phyloP scores from a whole-genome alignment of 1,139 yeast genomes.

The Geotrichum macrosporum region DNA sequence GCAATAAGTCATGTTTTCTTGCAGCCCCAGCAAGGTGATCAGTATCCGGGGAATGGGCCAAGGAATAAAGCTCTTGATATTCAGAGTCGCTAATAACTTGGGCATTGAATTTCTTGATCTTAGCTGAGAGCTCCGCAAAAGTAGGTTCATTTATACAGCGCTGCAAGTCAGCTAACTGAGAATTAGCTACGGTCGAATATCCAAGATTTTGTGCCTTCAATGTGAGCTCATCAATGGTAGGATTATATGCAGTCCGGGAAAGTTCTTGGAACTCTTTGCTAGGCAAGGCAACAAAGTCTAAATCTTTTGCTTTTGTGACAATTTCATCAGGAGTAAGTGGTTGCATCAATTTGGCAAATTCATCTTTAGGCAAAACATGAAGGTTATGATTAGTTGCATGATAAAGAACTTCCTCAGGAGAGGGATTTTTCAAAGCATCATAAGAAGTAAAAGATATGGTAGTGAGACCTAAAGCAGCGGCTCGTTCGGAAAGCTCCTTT shows the following conservation, averaged over 20 bases:
- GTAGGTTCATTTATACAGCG: conserved; percentile 21
- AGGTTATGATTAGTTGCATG: conserved; percentile 16
- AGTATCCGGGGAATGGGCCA: conserved; percentile 22
- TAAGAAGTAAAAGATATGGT: conserved; percentile 29
- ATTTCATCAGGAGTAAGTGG: conserved; percentile 29
- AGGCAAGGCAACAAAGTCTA: conserved; percentile 35
- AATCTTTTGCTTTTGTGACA: conserved; percentile 31
- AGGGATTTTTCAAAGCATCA: conserved; percentile 14
- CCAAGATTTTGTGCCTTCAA: conserved; percentile 26
- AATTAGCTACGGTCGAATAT: conserved; percentile 33
- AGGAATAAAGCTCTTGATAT: conserved; percentile 3
- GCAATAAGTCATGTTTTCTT: conserved; percentile 27
- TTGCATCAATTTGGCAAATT: conserved; percentile 16
- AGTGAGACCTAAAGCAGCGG: conserved; percentile 32
- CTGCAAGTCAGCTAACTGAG: conserved; percentile 19
- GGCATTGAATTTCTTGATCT: conserved; percentile 1
- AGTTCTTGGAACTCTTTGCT: conserved; percentile 24
- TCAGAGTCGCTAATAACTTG: conserved; percentile 9
- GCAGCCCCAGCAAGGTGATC: conserved; percentile 34
- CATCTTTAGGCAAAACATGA: conserved; percentile 26
- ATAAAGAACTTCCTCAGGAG: conserved; percentile 9
- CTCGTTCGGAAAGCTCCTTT: conserved; percentile 35
- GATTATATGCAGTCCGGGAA: conserved; percentile 25
- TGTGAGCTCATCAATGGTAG: conserved; percentile 31
- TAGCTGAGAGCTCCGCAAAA: conserved; percentile 17